Evolutionary conservation across 2,329 filamentous ascomycete genomes (phyloP).

Genomic region (Alternaria metachromatica): DNA sequence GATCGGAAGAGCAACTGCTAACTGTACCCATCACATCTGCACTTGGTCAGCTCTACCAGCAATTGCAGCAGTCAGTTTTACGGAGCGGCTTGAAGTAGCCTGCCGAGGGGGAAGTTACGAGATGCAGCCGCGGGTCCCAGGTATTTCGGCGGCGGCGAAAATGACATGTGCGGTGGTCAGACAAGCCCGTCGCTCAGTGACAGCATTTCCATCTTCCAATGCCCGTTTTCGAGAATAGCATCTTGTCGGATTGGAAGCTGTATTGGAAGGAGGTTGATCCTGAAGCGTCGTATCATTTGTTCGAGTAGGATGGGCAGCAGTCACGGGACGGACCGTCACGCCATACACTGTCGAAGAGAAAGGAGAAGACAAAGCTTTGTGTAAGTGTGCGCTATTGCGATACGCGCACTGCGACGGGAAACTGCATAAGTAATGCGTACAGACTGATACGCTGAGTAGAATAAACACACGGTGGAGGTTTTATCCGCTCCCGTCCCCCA

Average conservation of each 20-base stretch:
- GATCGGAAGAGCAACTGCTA: not conserved
- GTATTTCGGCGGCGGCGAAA: not conserved
- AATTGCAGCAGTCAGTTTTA: not conserved
- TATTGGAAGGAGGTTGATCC: not conserved
- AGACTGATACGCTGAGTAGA: too few species aligned
- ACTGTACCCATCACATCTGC: too few species aligned
- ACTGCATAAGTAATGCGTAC: too few species aligned
- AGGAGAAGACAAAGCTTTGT: not conserved
- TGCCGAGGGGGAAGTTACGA: fast-evolving
- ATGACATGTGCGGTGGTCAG: not conserved
- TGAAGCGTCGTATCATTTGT: not conserved
- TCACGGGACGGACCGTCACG: not conserved
- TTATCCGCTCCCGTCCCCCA: too few species aligned
- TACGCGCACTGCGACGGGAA: too few species aligned
- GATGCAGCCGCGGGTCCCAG: not conserved
- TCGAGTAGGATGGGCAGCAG: not conserved
- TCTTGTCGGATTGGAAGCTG: not conserved
- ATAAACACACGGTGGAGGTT: too few species aligned
- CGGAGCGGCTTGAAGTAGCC: not conserved
- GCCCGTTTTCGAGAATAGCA: not conserved
- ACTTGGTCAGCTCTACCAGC: too few species aligned
- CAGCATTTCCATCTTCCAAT: not conserved
- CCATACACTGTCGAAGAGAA: not conserved
- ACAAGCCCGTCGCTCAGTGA: not conserved
- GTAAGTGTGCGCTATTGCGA: too few species aligned